Conservation (phyloP, 2,329 filamentous ascomycete species). For the Colletotrichum coccodes region DNA sequence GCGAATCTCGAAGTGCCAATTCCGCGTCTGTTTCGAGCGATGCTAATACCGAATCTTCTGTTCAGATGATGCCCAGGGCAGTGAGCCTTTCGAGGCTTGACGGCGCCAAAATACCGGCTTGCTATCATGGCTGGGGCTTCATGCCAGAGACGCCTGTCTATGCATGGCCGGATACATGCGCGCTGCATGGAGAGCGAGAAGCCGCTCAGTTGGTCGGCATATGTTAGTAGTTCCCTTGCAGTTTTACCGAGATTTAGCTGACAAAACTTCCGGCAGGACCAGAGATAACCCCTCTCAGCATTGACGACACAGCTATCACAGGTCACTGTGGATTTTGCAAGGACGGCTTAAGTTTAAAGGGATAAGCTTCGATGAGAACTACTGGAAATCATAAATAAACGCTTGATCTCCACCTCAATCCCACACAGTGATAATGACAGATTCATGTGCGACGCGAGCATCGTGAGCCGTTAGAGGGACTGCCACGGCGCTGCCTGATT, state of each 20-base stretch:
- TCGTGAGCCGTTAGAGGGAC: neutral
- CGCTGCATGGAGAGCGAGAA: conserved; percentile 14
- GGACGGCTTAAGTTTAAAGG: neutral
- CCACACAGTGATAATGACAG: neutral
- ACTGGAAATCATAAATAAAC: neutral
- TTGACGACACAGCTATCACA: neutral
- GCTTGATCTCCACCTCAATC: neutral
- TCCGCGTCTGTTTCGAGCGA: conserved; percentile 27
- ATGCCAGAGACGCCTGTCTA: neutral
- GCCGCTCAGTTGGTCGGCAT: conserved; percentile 5
- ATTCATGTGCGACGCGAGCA: neutral
- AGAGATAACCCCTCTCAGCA: neutral
- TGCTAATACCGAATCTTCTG: conserved; percentile 27
- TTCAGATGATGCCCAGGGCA: conserved; percentile 16
- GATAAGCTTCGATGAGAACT: neutral
- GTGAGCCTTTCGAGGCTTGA: conserved; percentile 11
- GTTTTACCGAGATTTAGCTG: neutral
- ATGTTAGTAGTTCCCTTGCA: conserved; percentile 1
- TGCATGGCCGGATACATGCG: conserved; percentile 14
- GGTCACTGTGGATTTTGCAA: neutral
- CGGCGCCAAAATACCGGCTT: neutral
- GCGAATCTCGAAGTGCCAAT: conserved; percentile 5
- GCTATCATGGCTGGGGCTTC: conserved; percentile 19
- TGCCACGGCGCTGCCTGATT: neutral
- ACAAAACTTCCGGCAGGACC: neutral